Percentiles rank a stretch among this genome's conserved stretches.
These are phyloP conservation scores for Neocatenulostroma microsporum DNA, from an alignment of 2,329 filamentous ascomycete genomes.

Conservation along the genomic window DNA sequence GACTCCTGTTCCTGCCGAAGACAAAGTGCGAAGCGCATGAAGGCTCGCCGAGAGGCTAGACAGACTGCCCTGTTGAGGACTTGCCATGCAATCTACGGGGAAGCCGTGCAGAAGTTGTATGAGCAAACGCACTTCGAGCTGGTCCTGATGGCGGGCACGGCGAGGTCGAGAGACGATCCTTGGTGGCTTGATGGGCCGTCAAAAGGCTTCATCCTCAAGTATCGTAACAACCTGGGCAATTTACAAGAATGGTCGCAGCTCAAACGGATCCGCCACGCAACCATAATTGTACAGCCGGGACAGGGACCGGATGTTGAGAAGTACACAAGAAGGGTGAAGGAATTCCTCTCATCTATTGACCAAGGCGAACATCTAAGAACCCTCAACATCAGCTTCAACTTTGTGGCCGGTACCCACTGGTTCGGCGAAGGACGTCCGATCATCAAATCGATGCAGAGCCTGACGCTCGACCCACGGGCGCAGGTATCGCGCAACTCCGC, in stretches of 20 bases:
- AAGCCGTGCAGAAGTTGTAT: conserved; percentile 3
- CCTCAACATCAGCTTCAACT: background rate
- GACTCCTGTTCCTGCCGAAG: conserved; percentile 3
- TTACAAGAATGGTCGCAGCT: background rate
- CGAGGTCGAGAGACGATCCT: background rate
- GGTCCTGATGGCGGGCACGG: conserved; percentile 2
- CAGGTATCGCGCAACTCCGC: no score
- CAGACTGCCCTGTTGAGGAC: conserved; percentile 2
- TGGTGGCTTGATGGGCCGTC: no score
- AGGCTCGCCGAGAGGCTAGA: no score
- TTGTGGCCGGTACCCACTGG: no score
- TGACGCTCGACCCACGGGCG: no score
- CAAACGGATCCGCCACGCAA: conserved; percentile 3
- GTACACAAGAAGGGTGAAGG: conserved; percentile 18
- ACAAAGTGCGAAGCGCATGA: background rate
- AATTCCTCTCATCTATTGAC: conserved; percentile 36
- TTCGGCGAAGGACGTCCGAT: no score
- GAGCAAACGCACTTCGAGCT: conserved; percentile 4
- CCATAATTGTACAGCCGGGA: conserved; percentile 2
- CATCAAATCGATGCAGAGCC: no score
- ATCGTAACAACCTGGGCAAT: background rate
- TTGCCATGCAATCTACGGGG: conserved; percentile 2
- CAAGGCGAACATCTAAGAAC: background rate
- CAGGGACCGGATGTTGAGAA: background rate
- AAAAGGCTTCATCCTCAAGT: background rate